Evolutionary conservation across 2,329 filamentous ascomycete species (phyloP), one percentile per base, ranked within the genome.

Genomic region (Beauveria pseudobassiana): DNA sequence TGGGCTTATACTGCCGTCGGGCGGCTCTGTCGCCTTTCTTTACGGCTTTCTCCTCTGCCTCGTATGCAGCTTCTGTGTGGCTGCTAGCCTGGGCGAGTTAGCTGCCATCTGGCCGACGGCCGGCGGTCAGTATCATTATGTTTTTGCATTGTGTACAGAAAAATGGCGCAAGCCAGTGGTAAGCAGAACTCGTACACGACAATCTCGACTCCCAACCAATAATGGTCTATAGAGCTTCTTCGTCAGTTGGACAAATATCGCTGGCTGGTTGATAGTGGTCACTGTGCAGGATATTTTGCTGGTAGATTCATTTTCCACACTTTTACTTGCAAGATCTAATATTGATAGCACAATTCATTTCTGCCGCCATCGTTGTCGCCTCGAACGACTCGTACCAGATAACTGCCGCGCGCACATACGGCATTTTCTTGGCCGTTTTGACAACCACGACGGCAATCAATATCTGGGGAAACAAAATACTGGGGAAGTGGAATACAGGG

Each of bases 1-100:
- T 5, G 76, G 77, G 5, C 69, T 79, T 8, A 74, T 77, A 1
- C 67, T 77, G 28, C 75, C 76, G 1, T 77, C 76, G 0, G 76
- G 76, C 6, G 72, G 75, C 12, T 74, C 76, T 12, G 75, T 77
- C 2, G 70, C 76, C 0, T 74, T 78, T 48, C 55, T 79, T 0
- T 80, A 79, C 63, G 77, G 77, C 3, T 79, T 80, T 63, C 69
- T 79, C 54, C 77, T 80, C 65, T 78, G 75, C 63, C 75, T 78
- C 9, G 38, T 78, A 5, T 78, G 77, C 66, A 78, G 77, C 62
- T 70, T 79, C 9, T 73, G 73, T 7, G 68, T 80, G 1, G 74
- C 73, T 0, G 72, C 75, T 0, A 78, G 75, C 28, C 66, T 80
- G 5, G 78, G 75, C 1, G 77, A 79, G 62, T 65, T 80, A 3